Base-by-base conservation (phyloP, 805 yeast species). In the Ogataea salicorniae region DNA sequence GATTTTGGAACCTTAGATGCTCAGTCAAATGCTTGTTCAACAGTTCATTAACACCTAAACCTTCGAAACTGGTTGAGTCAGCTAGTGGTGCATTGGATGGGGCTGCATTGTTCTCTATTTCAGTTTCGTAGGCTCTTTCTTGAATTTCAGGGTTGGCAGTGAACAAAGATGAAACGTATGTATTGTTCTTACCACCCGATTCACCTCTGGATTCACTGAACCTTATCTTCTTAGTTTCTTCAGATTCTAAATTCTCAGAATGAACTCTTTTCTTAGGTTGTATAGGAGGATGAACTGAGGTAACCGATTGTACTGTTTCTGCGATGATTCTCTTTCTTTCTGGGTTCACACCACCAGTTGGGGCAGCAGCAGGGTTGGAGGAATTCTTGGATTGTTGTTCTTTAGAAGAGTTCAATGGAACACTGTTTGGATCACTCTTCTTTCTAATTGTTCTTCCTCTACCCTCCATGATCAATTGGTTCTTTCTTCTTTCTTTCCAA, bases 1-100 rank as follows among this genome's bases (percentile, higher is more conserved):
- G 99, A 22, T 78, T 70, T 37, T 68, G 58, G 57, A 82, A 77
- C 31, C 70, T 61, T 70, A 88, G 70, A 46, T 75, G 76, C 6
- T 77, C 79, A 2, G 73, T 70, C 47, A 92, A 65, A 58, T 83
- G 85, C 8, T 63, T 64, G 0, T 76, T 59, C 37, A 92, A 63
- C 31, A 68, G 64, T 1, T 72, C 77, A 50, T 77, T 77, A 15
- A 91, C 64, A 0, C 95, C 95, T 39, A 92, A 68, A 0, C 88
- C 87, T 16, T 68, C 73, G 58, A 92, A 92, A 22, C 86, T 72
- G 9, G 86, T 79, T 1, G 82, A 71, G 57, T 84, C 90, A 16
- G 71, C 74, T 29, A 87, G 63, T 0, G 97, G 97, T 0, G 97
- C 97, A 68, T 94, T 94, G 0, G 97, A 88, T 1, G 95, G 87